A percentile compares a stretch with the other conserved stretches of the same genome.
Conservation (phyloP, 345 rosid genomes). For the Hypericum perforatum region DNA sequence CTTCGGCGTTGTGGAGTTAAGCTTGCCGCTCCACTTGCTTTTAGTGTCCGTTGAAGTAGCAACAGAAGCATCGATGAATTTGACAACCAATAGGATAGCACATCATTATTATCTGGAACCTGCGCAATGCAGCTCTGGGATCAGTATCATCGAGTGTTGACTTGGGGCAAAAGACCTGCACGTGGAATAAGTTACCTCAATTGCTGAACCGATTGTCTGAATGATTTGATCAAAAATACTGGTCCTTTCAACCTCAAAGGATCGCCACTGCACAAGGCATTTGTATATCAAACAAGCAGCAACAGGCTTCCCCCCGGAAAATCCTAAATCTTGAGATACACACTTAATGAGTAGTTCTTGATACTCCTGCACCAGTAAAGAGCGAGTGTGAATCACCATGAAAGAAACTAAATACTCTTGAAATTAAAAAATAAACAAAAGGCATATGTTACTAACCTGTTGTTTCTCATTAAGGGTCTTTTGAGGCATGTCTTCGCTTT, state of each 20-base stretch:
- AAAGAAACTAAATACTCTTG: not conserved
- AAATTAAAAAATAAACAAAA: not conserved
- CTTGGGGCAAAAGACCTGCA: not conserved
- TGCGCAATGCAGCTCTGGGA: not conserved
- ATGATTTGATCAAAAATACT: constrained; percentile 8
- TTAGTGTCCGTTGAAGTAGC: constrained; percentile 25
- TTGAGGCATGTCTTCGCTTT: constrained; percentile 8
- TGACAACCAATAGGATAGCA: constrained; percentile 23
- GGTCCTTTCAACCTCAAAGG: constrained; percentile 10
- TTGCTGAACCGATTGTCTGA: constrained; percentile 8
- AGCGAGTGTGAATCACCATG: not conserved
- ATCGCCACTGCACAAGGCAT: constrained; percentile 9
- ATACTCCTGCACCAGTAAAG: constrained; percentile 1
- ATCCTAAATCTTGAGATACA: constrained; percentile 7
- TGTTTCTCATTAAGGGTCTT: constrained; percentile 8
- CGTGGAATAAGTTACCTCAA: constrained; percentile 1
- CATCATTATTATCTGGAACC: constrained; percentile 22
- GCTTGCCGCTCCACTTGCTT: constrained; percentile 25
- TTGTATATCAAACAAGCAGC: constrained; percentile 8
- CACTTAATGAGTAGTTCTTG: constrained; percentile 7
- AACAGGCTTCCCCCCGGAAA: constrained; percentile 9
- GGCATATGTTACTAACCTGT: not conserved
- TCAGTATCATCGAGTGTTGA: not conserved
- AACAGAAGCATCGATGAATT: constrained; percentile 20
- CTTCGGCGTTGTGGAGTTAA: constrained; percentile 26